Evolutionary conservation across 2,329 filamentous ascomycete species (phyloP), one percentile per base, ranked within the genome.

Genomic region (Cercospora beticola): DNA sequence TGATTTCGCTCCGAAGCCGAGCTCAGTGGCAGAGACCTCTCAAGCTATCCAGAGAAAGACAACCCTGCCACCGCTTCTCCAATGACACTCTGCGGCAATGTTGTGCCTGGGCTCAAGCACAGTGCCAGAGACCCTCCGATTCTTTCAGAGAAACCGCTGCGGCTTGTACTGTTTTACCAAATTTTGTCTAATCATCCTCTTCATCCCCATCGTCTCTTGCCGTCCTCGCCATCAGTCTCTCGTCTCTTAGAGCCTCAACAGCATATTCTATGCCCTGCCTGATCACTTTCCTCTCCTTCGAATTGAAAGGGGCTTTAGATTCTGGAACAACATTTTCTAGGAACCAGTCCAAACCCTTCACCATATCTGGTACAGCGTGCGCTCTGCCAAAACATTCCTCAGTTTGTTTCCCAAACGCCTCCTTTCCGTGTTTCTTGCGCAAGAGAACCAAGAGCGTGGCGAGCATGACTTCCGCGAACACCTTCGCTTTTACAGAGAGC

Each of bases 391-490:
- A 92, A 1, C 93, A 81, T 60, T 88, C 88, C 70, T 87, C 82
- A 30, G 97, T 81, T 1, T 83, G 82, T 64, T 84, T 83, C 67
- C 89, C 86, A 70, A 89, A 85, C 1, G 60, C 66, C 10, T 66
- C 72, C 26, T 72, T 70, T 14, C 71, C 71, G 31, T 79, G 76
- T 68, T 81, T 79, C 65, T 85, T 85, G 30, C 72, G 70, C 14
- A 72, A 59, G 57, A 75, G 87, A 57, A 92, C 84, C 33, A 98
- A 87, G 12, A 93, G 80, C 1, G 89, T 91, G 60, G 95, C 88
- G 16, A 98, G 83, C 72, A 97, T 81, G 7, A 95, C 83, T 79
- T 97, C 93, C 57, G 94, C 84, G 76, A 98, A 95, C 26, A 87
- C 87, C 66, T 86, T 88, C 0, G 92, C 92, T 80, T 91, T 93